Conservation (phyloP, 257 asterid species). For the Agastache rugosa region DNA sequence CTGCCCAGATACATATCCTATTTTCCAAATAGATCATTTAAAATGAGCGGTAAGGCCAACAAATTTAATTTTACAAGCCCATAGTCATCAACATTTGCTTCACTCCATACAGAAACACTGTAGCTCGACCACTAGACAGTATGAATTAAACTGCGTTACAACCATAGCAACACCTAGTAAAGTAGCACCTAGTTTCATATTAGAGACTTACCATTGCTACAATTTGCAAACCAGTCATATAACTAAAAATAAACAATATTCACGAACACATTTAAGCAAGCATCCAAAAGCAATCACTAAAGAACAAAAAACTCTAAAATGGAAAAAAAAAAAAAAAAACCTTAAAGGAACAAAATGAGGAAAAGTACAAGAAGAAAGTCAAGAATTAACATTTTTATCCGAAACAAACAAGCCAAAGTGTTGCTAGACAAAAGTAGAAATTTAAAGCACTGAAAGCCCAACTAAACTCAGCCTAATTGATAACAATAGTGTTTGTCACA, state of each 20-base stretch:
- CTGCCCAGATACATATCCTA: not conserved
- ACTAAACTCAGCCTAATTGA: not conserved
- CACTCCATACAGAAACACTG: not conserved
- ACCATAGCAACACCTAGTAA: not conserved
- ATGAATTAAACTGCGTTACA: not conserved
- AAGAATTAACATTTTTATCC: not conserved
- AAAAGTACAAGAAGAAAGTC: not conserved
- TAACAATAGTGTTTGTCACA: not conserved
- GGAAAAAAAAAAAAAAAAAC: not conserved
- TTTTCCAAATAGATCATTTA: not conserved
- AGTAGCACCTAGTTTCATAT: slow-evolving; percentile 19
- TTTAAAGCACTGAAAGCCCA: not conserved
- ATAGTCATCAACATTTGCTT: not conserved
- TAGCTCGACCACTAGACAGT: not conserved
- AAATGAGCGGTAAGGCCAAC: not conserved
- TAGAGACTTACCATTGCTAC: not conserved
- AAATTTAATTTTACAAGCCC: not conserved
- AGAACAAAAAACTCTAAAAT: not conserved
- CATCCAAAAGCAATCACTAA: not conserved
- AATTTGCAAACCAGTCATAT: not conserved
- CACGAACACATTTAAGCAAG: not conserved
- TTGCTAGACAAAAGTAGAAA: not conserved
- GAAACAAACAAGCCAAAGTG: slow-evolving; percentile 1
- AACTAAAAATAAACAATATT: not conserved
- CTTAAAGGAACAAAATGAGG: not conserved